A percentile compares a stretch with the other conserved stretches of the same genome.
These are phyloP conservation scores for Diaporthe ilicicola DNA, from an alignment of 2,329 filamentous ascomycete genomes.

Conservation along the genomic window DNA sequence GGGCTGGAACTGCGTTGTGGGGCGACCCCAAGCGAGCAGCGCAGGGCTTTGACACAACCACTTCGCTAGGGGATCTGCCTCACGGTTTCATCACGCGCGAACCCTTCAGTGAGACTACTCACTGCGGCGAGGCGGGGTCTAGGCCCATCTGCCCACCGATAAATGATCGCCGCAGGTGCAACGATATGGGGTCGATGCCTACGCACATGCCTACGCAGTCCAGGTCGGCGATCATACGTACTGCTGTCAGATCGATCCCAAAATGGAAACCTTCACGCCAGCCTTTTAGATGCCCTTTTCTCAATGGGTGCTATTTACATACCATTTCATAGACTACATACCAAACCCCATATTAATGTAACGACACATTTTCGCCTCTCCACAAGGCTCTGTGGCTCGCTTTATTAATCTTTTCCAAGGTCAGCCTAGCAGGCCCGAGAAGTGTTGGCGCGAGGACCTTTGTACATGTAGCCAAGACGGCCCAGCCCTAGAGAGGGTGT, in stretches of 20 bases:
- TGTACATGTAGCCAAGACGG: too few species aligned
- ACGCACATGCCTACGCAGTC: not conserved
- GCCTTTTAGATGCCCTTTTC: not conserved
- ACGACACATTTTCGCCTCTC: not conserved
- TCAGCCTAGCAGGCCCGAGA: too few species aligned
- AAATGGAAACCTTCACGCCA: not conserved
- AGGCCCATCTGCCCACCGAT: not conserved
- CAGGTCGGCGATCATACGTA: not conserved
- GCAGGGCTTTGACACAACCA: conserved; percentile 19
- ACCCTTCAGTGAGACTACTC: not conserved
- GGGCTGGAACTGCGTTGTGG: not conserved
- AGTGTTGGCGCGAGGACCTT: too few species aligned
- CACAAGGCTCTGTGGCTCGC: too few species aligned
- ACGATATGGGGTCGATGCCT: not conserved
- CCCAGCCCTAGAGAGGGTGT: too few species aligned
- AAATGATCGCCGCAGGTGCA: not conserved
- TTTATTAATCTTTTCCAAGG: too few species aligned
- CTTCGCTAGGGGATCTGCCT: conserved; percentile 8
- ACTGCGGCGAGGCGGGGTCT: not conserved
- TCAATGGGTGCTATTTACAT: not conserved
- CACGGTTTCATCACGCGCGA: conserved; percentile 26
- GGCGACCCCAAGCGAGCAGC: not conserved
- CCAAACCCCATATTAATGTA: not conserved
- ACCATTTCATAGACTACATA: conserved; percentile 10
- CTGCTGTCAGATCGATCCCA: not conserved